Base-by-base conservation (phyloP, 257 asterid genomes). In the Solanum phureja region DNA sequence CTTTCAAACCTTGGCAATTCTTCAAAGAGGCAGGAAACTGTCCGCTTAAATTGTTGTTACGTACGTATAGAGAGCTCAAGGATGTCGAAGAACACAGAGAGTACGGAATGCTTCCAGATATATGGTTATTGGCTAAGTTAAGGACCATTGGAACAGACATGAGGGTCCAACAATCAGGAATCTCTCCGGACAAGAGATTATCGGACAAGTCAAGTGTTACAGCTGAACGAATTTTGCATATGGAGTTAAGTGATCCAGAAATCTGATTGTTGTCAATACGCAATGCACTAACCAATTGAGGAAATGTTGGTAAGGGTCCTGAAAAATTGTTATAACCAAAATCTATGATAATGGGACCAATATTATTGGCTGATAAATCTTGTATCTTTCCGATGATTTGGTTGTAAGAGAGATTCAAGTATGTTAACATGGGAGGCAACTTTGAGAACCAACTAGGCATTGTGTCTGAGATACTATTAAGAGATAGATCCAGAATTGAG, bases 381-480 rank as follows among this genome's bases (percentile, higher is more conserved):
- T 87, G 91, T 52, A 93, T 18, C 18, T 58, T 77, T 33, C 95
- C 94, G 35, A 46, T 84, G 24, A 91, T 66, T 1, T 87, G 87
- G 87, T 93, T 93, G 27, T 52, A 64, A 27, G 95, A 93, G 86
- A 90, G 85, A 84, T 93, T 91, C 38, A 92, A 27, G 2, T n/a
- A 3, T 68, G 27, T 18, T 52, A 89, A 3, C 21, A 10, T 56
- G 11, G 87, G 89, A 40, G 91, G 90, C 52, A 89, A 89, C 76
- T 87, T 84, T 92, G 92, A 87, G 5, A 91, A 84, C 94, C 94
- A 89, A 13, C 81, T 38, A 69, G 93, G 95, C 8, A 76, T 83
- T 85, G 86, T 84, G 66, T 76, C 89, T 42, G 91, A 87, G 56
- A 92, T 87, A 18, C 86, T 88, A 75, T 42, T 37, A 86, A 10